phyloP scores from a whole-genome alignment of 768 basidiomycete species.

The Gyrodon lividus region DNA sequence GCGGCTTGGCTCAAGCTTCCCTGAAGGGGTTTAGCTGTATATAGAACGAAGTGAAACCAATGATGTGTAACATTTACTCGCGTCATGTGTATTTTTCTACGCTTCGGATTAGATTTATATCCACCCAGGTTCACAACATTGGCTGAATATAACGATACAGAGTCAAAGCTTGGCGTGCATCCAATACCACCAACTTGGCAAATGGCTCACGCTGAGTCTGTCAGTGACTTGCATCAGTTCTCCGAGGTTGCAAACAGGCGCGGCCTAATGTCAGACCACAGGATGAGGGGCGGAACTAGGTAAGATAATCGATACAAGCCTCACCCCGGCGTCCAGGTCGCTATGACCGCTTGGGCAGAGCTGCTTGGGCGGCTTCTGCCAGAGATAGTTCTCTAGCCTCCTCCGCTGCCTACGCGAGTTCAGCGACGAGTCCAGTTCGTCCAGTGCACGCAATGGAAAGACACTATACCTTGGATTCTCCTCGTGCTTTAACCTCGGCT shows the following conservation, averaged over 20 bases:
- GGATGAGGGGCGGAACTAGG: not conserved
- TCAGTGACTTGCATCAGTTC: not conserved
- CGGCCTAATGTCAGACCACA: not conserved
- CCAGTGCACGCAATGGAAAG: not conserved
- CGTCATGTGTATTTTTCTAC: not conserved
- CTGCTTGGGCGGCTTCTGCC: constrained; percentile 31
- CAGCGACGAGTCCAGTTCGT: not conserved
- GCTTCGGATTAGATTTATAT: not conserved
- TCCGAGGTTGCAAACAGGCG: not conserved
- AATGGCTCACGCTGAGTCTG: too few species aligned
- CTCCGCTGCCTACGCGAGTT: constrained; percentile 19
- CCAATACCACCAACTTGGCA: too few species aligned
- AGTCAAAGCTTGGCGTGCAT: too few species aligned
- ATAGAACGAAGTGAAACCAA: not conserved
- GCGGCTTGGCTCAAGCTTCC: constrained; percentile 41
- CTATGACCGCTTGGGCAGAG: constrained; percentile 19
- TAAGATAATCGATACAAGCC: not conserved
- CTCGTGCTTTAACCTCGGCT: constrained; percentile 19
- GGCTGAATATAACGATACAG: not conserved
- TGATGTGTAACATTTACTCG: not conserved
- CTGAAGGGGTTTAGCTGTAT: constrained; percentile 14
- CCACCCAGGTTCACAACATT: not conserved
- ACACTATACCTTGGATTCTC: constrained; percentile 14
- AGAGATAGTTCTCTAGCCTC: constrained; percentile 30
- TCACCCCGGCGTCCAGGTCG: not conserved